Evolutionary conservation across 352 stramenopile species (phyloP), one percentile per base, ranked within the genome.

Genomic region (Aphanomyces invadans): DNA sequence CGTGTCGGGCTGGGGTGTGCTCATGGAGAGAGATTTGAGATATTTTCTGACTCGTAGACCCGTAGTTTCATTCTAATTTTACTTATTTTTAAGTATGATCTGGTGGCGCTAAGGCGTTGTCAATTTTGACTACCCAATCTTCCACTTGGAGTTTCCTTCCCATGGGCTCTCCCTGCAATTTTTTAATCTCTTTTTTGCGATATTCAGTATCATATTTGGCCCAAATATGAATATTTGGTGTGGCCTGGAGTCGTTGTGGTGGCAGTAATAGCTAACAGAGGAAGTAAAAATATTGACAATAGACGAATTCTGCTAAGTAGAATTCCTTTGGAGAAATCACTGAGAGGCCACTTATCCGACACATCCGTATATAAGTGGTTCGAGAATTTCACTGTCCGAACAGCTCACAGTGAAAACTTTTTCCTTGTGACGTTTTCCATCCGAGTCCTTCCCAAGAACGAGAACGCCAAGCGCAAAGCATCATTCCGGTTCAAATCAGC

Each of bases 401-500:
- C n/a, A n/a, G n/a, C n/a, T n/a, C n/a, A n/a, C n/a, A n/a, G n/a
- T n/a, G n/a, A n/a, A n/a, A n/a, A n/a, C n/a, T n/a, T n/a, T n/a
- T n/a, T n/a, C n/a, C n/a, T n/a, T n/a, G n/a, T n/a, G n/a, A n/a
- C n/a, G n/a, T n/a, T n/a, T n/a, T n/a, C n/a, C n/a, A n/a, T n/a
- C n/a, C n/a, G n/a, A n/a, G n/a, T n/a, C n/a, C n/a, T n/a, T n/a
- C n/a, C n/a, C n/a, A n/a, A n/a, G n/a, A n/a, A n/a, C n/a, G n/a
- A n/a, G n/a, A n/a, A n/a, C n/a, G n/a, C 39, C 39, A 56, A 56
- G 48, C 52, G 5, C 26, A 60, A 60, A 28, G 39, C 52, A 26
- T 21, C 2, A 2, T 60, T 60, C 52, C 26, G 52, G 1, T 60
- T 60, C 28, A 31, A 36, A 28, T 15, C 1, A 10, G 11, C 23